Evolutionary conservation across 345 rosid genomes (phyloP), one percentile per base, ranked within the genome.

Genomic region (Rhodamnia argentea): DNA sequence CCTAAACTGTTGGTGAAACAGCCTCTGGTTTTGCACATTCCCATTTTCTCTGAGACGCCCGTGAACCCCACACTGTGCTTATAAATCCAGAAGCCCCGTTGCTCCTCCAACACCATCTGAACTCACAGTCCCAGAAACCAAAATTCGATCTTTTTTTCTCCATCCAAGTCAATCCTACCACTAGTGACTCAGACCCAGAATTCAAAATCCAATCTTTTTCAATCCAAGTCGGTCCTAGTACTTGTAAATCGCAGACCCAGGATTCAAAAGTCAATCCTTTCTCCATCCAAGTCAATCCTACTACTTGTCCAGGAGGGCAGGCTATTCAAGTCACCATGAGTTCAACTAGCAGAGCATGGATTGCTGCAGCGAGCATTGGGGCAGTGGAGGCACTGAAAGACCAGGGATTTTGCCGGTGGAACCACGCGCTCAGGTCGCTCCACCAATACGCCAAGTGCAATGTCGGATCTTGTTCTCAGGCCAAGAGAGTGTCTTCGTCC

Each of bases 401-500:
- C 57, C 91, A 86, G 40, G 91, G 91, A 3, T 52, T 87, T 50
- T 86, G 89, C 89, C 59, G 88, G 60, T 88, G 88, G 91, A 89
- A 88, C 75, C 40, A 85, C 64, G 18, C 86, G 26, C 4, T 85
- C 6, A 86, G 89, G 53, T 86, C 88, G 40, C 32, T 83, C 10
- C 87, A 89, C 37, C 86, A 50, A n/a, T 83, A 20, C 24, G 87
- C 87, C 82, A 70, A 37, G 78, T 9, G 91, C 89, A 53, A 87
- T 23, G 44, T 92, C 4, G 91, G 92, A 83, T 90, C 91, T 4
- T 11, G 87, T 83, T 91, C 94, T 59, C 95, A 88, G 83, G 84
- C 93, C 76, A 91, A 50, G 87, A 91, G 57, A 89, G 7, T 0
- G 78, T 32, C 54, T 26, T 62, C 52, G 29, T 85, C 52, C 83